Evolutionary conservation across 768 basidiomycete genomes (phyloP).

Genomic region (Calocybe indica): DNA sequence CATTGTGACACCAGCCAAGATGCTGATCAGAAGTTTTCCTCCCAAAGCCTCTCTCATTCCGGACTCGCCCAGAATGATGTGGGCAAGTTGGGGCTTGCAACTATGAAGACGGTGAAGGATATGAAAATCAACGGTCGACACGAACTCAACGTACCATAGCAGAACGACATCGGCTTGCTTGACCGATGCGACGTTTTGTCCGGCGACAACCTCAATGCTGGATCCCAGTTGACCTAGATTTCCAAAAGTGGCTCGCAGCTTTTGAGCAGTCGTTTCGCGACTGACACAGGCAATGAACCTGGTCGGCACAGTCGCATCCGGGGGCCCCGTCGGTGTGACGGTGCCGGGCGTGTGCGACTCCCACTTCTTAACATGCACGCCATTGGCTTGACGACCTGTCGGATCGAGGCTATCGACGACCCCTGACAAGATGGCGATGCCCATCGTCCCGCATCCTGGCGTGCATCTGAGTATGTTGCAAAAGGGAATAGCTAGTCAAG

Average conservation of each 20-base stretch:
- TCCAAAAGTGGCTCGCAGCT: constrained; percentile 56
- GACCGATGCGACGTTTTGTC: constrained; percentile 67
- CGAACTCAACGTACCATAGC: constrained; percentile 58
- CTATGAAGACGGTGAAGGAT: constrained; percentile 31
- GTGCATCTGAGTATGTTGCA: constrained; percentile 10
- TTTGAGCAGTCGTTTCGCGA: constrained; percentile 66
- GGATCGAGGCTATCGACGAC: constrained; percentile 77
- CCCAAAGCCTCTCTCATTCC: constrained; percentile 82
- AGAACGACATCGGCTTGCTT: constrained; percentile 78
- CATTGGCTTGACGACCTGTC: constrained; percentile 17
- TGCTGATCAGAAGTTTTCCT: constrained; percentile 91
- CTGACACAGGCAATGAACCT: constrained; percentile 87
- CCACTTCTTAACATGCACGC: constrained; percentile 24
- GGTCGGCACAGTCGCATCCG: constrained; percentile 68
- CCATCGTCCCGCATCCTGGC: constrained; percentile 97
- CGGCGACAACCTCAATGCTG: constrained; percentile 65
- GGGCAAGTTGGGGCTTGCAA: constrained; percentile 90
- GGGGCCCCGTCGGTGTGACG: constrained; percentile 54
- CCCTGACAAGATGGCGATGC: constrained; percentile 90
- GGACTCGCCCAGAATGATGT: constrained; percentile 59
- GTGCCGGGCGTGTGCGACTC: constrained; percentile 58
- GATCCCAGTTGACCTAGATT: constrained; percentile 53
- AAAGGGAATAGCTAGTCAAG: constrained; percentile 5
- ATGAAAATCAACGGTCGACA: constrained; percentile 1
- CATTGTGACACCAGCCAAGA: constrained; percentile 95